These are phyloP conservation scores for Mucor mucedo DNA, from an alignment of 371 early-diverging fungal genomes.

Conservation along the genomic window DNA sequence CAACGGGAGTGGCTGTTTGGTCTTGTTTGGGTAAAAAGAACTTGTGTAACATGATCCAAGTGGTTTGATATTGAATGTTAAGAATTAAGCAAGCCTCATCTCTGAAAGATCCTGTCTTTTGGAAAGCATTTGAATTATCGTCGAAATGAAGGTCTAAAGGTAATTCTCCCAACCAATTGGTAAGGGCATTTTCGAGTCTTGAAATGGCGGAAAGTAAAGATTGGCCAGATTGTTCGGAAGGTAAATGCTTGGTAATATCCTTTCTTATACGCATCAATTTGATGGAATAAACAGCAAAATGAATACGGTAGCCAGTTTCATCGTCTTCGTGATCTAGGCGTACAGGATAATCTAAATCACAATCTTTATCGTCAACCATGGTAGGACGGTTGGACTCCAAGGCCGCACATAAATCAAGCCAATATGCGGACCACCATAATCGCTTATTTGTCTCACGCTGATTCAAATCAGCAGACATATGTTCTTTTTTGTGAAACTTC, in stretches of 20 bases:
- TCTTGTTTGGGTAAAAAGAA: conserved; percentile 52
- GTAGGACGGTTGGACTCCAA: conserved; percentile 55
- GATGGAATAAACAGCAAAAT: conserved; percentile 55
- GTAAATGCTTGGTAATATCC: conserved; percentile 57
- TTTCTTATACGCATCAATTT: conserved; percentile 64
- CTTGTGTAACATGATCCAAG: conserved; percentile 58
- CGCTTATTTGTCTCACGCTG: conserved; percentile 63
- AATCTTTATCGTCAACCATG: conserved; percentile 68
- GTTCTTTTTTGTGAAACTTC: conserved; percentile 59
- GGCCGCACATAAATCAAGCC: conserved; percentile 59
- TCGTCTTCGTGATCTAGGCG: conserved; percentile 53
- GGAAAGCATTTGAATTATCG: conserved; percentile 27
- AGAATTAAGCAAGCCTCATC: conserved; percentile 48
- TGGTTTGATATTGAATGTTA: conserved; percentile 50
- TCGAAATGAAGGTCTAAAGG: conserved; percentile 41
- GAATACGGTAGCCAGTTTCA: conserved; percentile 51
- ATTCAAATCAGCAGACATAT: conserved; percentile 51
- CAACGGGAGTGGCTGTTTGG: conserved; percentile 38
- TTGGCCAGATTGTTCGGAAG: conserved; percentile 51
- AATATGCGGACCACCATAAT: conserved; percentile 70
- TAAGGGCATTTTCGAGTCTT: conserved; percentile 56
- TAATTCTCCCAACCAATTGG: conserved; percentile 56
- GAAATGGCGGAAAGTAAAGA: conserved; percentile 55
- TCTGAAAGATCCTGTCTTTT: conserved; percentile 43
- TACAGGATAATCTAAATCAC: conserved; percentile 61